Percentiles rank a stretch among this genome's conserved stretches.
phyloP scores from a whole-genome alignment of 352 stramenopile species.

The Globisporangium emineosum region DNA sequence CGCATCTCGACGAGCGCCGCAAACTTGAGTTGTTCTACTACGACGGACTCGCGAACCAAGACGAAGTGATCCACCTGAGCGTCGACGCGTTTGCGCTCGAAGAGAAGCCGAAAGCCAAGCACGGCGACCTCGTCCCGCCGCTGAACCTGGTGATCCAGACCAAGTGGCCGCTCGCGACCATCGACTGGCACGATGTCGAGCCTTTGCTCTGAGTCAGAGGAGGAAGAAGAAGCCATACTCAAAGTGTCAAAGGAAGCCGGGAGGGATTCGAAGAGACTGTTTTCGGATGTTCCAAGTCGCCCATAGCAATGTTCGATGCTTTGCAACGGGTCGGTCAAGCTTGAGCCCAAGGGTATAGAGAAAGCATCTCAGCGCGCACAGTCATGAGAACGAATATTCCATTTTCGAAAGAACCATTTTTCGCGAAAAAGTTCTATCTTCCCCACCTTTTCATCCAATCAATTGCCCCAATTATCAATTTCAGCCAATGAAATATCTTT shows the following conservation, averaged over 20 bases:
- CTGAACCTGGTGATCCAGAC: conserved; percentile 90
- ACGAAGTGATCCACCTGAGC: conserved; percentile 78
- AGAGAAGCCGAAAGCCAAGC: conserved; percentile 27
- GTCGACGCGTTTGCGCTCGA: conserved; percentile 33
- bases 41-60: conserved; percentile 85
- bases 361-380: not conserved
- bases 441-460: conserved; percentile 1
- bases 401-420: conserved; percentile 7
- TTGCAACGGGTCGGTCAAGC: not conserved
- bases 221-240: not conserved
- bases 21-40: conserved; percentile 86
- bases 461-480: not conserved
- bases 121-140: conserved; percentile 76
- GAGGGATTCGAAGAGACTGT: not conserved
- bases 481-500: not conserved
- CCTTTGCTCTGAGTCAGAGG: conserved; percentile 60
- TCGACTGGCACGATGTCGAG: conserved; percentile 89
- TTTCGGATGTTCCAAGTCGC: not conserved
- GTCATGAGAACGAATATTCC: not conserved
- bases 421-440: not conserved
- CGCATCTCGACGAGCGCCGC: conserved; percentile 23
- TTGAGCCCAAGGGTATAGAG: not conserved
- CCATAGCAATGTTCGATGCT: not conserved
- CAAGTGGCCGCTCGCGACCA: conserved; percentile 69
- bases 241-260: not conserved